Percentiles rank a stretch among this genome's conserved stretches.
Conservation (phyloP, 306 rosid species). For the Medicago arabica region DNA sequence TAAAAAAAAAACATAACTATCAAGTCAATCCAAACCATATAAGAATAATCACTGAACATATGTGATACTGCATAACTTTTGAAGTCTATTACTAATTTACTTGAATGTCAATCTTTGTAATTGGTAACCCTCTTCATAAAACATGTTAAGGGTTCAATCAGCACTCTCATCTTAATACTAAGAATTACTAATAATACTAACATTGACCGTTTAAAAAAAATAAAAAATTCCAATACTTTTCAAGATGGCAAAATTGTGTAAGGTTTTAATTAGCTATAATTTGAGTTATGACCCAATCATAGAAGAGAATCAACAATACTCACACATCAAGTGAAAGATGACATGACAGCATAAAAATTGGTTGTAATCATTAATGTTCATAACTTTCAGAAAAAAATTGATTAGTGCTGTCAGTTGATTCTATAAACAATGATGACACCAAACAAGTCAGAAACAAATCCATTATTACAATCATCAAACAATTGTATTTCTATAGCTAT, state of each 20-base stretch:
- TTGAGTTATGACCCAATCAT: conserved; percentile 23
- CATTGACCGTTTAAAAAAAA: background rate
- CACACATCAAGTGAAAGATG: conserved; percentile 7
- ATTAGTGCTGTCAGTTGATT: conserved; percentile 1
- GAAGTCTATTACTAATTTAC: conserved; percentile 21
- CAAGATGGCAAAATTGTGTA: conserved; percentile 34
- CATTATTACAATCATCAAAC: background rate
- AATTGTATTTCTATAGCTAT: too few species aligned
- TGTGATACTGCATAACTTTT: conserved; percentile 8
- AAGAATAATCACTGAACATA: background rate
- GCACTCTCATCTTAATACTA: background rate
- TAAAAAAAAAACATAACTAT: background rate
- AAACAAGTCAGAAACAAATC: conserved; percentile 11
- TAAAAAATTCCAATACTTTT: background rate
- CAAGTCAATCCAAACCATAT: conserved; percentile 22
- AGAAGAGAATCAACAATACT: conserved; percentile 11
- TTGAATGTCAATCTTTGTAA: background rate
- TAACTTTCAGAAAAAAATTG: conserved; percentile 23
- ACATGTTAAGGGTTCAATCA: conserved; percentile 2
- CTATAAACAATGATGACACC: conserved; percentile 31
- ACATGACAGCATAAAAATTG: conserved; percentile 17
- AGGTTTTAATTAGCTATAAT: conserved; percentile 18
- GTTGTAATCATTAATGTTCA: background rate
- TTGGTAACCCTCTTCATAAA: conserved; percentile 15
- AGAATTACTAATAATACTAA: too few species aligned